These are phyloP conservation scores for Fagopyrum homotropicum DNA, from an alignment of 148 eudicot genomes.

Conservation along the genomic window DNA sequence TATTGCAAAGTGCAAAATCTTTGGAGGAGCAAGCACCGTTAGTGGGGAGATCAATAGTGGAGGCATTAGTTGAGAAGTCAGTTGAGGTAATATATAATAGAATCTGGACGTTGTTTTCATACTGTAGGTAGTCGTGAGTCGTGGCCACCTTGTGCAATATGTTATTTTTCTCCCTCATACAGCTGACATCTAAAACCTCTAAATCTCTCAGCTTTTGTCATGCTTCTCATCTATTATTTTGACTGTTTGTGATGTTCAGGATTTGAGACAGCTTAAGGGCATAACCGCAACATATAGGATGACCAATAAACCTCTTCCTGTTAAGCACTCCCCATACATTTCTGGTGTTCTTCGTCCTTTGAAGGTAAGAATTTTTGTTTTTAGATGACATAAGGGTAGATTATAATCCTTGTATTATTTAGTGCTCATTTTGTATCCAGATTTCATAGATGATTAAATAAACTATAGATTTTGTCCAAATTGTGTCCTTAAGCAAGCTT, in stretches of 20 bases:
- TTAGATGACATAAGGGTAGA: background rate
- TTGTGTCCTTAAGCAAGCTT: background rate
- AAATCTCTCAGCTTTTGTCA: background rate
- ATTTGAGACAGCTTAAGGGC: conserved; percentile 79
- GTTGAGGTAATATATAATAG: conserved; percentile 48
- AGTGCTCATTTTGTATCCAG: background rate
- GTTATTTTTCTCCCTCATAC: background rate
- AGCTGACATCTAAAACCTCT: background rate
- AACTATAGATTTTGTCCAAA: background rate
- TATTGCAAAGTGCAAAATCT: conserved; percentile 63
- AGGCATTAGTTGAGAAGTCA: conserved; percentile 68
- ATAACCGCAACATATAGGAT: conserved; percentile 86
- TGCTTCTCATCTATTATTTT: conserved; percentile 4
- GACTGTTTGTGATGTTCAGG: conserved; percentile 29
- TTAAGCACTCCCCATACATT: conserved; percentile 80
- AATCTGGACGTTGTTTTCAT: background rate
- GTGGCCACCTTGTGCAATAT: background rate
- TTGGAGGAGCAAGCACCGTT: conserved; percentile 50
- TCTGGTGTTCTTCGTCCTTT: conserved; percentile 66
- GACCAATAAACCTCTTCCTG: conserved; percentile 92
- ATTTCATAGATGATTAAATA: background rate
- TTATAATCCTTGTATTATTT: background rate
- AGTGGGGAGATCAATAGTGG: conserved; percentile 48
- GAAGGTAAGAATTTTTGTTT: conserved; percentile 42
- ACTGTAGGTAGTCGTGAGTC: background rate